Base-by-base conservation (phyloP, 306 rosid species). In the Pterocarpus santalinus region DNA sequence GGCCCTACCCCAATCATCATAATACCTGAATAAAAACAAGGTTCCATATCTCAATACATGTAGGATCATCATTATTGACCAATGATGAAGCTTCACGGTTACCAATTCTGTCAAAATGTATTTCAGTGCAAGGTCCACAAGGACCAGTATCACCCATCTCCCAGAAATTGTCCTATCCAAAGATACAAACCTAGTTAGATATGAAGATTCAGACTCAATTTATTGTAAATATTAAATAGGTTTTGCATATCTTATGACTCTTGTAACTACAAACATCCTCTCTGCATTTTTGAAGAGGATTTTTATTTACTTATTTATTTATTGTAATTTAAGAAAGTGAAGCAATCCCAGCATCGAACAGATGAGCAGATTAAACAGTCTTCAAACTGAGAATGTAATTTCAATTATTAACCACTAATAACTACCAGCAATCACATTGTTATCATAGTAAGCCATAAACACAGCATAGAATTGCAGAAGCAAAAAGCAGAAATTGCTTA, bases 131-230 rank as follows among this genome's bases (percentile, higher is more conserved):
- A 73, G 99, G 99, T 79, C 99, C 99, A 49, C 99, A 93, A 58
- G 99, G 99, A 86, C 98, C 99, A 38, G 97, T 93, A 62, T 95
- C 98, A 34, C 99, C 99, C 99, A 95, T 95, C 92, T 95, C 99
- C 99, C 99, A 95, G 77, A 95, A 95, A 86, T 95, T 95, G 88
- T 95, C 98, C 99, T 93, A 79, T 66, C 32, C 80, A 84, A 61
- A 78, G 36, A 85, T 47, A 76, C 34, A 72, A 75, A 78, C 30
- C 74, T 36, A 78, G 35, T 82, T 70, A 84, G 71, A 38, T 41
- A 67, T 36, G 33, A 46, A 57, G 71, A 68, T 11, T 28, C 13
- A 32, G 47, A 82, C 7, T 51, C 49, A 67, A 79, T 14, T 68
- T 60, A 62, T 14, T 11, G n/a, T 49, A 22, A 60, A 44, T 6